A percentile compares a stretch with the other conserved stretches of the same genome.
phyloP scores from a whole-genome alignment of 139 green algal species.

The Closterium sp. region DNA sequence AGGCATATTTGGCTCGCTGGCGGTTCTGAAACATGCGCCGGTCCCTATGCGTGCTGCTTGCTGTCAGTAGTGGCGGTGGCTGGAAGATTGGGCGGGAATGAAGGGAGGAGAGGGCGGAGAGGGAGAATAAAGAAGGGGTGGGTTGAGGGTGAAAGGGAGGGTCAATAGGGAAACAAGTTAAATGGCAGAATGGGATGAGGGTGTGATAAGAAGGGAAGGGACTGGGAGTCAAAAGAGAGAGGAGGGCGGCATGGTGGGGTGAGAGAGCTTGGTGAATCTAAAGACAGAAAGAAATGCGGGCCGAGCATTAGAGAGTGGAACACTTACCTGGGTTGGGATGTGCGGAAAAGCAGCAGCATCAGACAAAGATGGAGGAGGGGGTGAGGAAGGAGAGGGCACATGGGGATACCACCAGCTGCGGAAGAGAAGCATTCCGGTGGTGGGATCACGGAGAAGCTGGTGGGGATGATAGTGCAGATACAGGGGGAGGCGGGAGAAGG shows the following conservation, averaged over 20 bases:
- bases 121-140: not conserved
- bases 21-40: not conserved
- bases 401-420: not conserved
- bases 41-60: not conserved
- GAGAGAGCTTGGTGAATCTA: not conserved
- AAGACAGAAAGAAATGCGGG: not conserved
- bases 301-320: not conserved
- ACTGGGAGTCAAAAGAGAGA: too few species aligned
- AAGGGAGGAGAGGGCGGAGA: not conserved
- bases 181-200: not conserved
- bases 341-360: not conserved
- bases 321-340: not conserved
- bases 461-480: not conserved
- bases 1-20: not conserved
- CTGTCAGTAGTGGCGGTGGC: not conserved
- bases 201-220: not conserved
- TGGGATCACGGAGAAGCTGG: not conserved
- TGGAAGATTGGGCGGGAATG: not conserved
- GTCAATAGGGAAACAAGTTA: not conserved
- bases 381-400: not conserved
- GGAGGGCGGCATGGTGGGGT: not conserved
- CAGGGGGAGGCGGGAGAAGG: not conserved
- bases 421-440: not conserved
- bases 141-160: not conserved
- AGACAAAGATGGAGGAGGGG: not conserved